Evolutionary conservation across 306 rosid species (phyloP), one percentile per base, ranked within the genome.

Genomic region (Arachis hypogaea): DNA sequence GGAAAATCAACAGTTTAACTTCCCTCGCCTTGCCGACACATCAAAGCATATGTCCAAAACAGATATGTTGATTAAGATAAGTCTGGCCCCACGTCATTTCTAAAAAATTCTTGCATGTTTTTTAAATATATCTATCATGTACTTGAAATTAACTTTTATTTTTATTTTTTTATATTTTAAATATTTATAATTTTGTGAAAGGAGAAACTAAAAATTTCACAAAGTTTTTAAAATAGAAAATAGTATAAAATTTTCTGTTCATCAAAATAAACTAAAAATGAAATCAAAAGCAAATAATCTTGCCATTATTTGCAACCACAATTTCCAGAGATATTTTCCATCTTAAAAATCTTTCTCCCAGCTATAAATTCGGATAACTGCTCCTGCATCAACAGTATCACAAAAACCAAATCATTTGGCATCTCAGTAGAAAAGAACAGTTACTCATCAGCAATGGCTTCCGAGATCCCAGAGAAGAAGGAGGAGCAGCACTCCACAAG

Each of bases 401-500:
- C 11, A 33, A 33, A 33, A 33, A 22, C 3, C 42, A 3, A 63
- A 45, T 4, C 40, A 22, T 28, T 45, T 41, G 4, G 22, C 11
- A n/a, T 59, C 63, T 29, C 5, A 59, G 4, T 2, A 10, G 54
- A 18, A 3, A 57, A 18, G 40, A 61, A 40, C 1, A 41, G 36
- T 33, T 33, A 63, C 3, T 9, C 11, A 11, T 9, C 11, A 11
- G 4, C 38, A 18, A 75, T 75, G 79, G 79, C 59, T 64, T 56
- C 46, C 0, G 63, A 40, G 14, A 14, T 16, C 3, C 7, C 1
- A 7, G 5, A 4, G 14, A 50, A 67, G 40, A 11, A 11, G 7
- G 42, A n/a, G 4, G 49, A 70, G 61, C 68, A 43, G 8, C 73
- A 71, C 22, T 65, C 83, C 16, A 67, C 43, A 12, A 9, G 77